Base-by-base conservation (phyloP, 192 early-diverging fungal genomes). In the Rhizophlyctis rosea region DNA sequence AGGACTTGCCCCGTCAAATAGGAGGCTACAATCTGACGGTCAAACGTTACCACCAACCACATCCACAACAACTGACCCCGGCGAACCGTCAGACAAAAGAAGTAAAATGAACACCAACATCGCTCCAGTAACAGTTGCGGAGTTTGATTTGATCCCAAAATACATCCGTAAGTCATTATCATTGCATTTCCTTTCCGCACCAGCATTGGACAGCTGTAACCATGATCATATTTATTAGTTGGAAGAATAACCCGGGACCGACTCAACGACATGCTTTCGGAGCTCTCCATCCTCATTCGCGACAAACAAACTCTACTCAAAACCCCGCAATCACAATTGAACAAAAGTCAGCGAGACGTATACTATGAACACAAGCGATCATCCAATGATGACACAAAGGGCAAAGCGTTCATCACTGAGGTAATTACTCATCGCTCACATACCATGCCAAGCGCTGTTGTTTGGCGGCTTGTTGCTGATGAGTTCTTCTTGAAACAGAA, bases 311-410 rank as follows among this genome's bases (percentile, higher is more conserved):
- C 64, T 3, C 31, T 72, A 3, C 39, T 81, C 13, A 51, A 44
- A 25, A 62, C 71, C 9, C 73, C 79, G 13, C 68, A 68, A 31
- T n/a, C 56, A 4, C 72, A 76, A 63, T 75, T 81, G 75, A 71
- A 61, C 7, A 77, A 78, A 50, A 29, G 16, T 18, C 73, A 78
- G 50, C 61, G 73, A 2, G 76, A 78, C 51, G 34, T 69, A 21
- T 76, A 65, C 53, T 81, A 70, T 69, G 79, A 77, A 48, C 76
- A 77, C 73, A 75, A 73, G 51, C 60, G 74, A 30, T 24, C 48
- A 4, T 48, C 33, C 28, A 76, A 70, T 18, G 62, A 59, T 21
- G 75, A 70, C 7, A 78, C 76, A 4, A 74, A 64, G 35, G 79
- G 76, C 32, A 67, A 76, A 30, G 60, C 62, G 49, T 81, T 75